phyloP scores from a whole-genome alignment of 108 stramenopile genomes.

The Schizochytrium sp. region DNA sequence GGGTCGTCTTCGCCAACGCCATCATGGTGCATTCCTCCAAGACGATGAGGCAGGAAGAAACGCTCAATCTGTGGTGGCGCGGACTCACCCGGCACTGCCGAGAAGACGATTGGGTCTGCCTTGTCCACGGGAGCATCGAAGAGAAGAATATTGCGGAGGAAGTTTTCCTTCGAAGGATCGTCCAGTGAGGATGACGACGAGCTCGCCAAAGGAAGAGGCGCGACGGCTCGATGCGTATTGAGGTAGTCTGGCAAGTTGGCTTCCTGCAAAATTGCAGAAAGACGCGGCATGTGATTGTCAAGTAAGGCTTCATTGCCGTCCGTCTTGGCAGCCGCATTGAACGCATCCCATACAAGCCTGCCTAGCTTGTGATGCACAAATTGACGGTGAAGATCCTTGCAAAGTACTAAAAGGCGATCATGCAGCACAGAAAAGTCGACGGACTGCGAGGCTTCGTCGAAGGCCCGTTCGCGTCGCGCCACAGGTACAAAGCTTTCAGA shows the following conservation, averaged over 20 bases:
- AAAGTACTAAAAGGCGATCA: neutral
- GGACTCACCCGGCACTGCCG: neutral
- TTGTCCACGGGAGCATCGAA: neutral
- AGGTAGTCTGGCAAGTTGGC: neutral
- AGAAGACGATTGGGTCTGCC: neutral
- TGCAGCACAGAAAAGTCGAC: neutral
- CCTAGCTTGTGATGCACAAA: neutral
- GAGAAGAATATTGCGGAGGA: neutral
- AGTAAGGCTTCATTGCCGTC: neutral
- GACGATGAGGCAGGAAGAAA: neutral
- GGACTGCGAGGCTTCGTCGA: neutral
- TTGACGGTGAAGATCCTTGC: neutral
- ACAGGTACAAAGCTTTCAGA: neutral
- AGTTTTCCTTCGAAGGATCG: neutral
- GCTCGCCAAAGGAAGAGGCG: neutral
- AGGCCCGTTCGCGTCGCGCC: neutral
- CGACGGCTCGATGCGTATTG: neutral
- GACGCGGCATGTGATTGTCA: neutral
- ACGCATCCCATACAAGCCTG: neutral
- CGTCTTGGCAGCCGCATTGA: neutral
- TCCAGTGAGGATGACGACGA: neutral
- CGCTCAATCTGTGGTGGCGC: constrained; percentile 6
- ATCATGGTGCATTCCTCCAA: neutral
- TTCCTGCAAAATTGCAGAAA: neutral
- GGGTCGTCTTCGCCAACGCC: neutral